These are phyloP conservation scores for Coemansia biformis DNA, from an alignment of 192 early-diverging fungal species.

Conservation along the genomic window DNA sequence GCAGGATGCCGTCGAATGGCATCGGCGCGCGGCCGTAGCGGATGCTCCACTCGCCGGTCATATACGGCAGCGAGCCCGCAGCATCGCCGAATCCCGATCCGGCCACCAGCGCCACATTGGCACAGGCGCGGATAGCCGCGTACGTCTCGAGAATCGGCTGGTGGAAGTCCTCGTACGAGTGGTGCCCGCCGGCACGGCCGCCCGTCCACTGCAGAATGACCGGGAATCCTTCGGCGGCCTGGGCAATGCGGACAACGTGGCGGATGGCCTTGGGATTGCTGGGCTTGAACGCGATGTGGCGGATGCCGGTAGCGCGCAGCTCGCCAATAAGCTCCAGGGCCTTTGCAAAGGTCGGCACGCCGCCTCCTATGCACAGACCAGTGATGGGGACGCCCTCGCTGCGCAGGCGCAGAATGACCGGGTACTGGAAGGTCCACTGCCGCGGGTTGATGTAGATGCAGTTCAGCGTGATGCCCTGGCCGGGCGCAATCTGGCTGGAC, in stretches of 20 bases:
- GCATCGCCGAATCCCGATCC: constrained; percentile 89
- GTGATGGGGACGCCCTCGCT: constrained; percentile 82
- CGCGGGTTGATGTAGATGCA: constrained; percentile 84
- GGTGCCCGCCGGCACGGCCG: constrained; percentile 91
- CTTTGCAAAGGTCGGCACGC: constrained; percentile 80
- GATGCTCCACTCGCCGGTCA: constrained; percentile 87
- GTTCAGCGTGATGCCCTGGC: constrained; percentile 87
- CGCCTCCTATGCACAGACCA: constrained; percentile 87
- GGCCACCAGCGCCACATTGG: constrained; percentile 80
- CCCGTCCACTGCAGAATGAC: no score
- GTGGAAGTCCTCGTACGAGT: no score
- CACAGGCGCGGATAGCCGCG: constrained; percentile 72
- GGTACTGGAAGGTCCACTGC: constrained; percentile 81
- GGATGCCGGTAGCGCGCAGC: constrained; percentile 70
- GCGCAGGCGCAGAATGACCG: constrained; percentile 74
- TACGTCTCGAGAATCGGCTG: no score
- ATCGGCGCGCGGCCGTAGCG: constrained; percentile 77
- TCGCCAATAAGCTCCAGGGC: constrained; percentile 74
- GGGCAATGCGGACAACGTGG: no score
- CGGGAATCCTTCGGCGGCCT: no score
- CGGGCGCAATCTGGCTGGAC: constrained; percentile 62
- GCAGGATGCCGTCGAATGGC: constrained; percentile 92
- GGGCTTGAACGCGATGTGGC: constrained; percentile 81
- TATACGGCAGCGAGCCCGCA: constrained; percentile 76
- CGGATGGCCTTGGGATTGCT: constrained; percentile 71